Evolutionary conservation across 1,284 basidiomycete species (phyloP).

Genomic region (Pseudozyma thailandica): DNA sequence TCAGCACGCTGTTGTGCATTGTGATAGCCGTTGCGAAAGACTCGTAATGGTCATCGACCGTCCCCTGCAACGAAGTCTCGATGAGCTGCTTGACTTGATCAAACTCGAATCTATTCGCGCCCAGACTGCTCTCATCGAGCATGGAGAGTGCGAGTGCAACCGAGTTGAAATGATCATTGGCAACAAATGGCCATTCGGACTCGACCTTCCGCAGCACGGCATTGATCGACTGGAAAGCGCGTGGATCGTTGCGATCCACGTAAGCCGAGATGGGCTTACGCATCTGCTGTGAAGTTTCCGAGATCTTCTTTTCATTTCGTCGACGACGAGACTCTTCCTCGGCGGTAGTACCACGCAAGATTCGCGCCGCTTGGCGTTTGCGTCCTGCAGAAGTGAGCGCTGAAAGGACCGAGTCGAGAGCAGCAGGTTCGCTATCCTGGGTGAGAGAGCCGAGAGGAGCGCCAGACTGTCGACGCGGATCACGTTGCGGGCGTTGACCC

Average conservation of each 20-base stretch:
- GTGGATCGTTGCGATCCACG: slow-evolving; percentile 48
- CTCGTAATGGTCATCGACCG: slow-evolving; percentile 67
- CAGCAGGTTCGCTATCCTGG: slow-evolving; percentile 49
- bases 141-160: slow-evolving; percentile 61
- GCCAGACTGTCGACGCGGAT: slow-evolving; percentile 33
- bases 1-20: slow-evolving; percentile 62
- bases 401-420: slow-evolving; percentile 57
- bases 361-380: slow-evolving; percentile 60
- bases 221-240: slow-evolving; percentile 59
- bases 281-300: slow-evolving; percentile 34
- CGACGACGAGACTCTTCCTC: slow-evolving; percentile 55
- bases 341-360: slow-evolving; percentile 63
- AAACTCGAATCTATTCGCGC: slow-evolving; percentile 55
- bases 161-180: slow-evolving; percentile 64
- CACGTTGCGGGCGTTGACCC: slow-evolving; percentile 36
- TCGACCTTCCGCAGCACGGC: slow-evolving; percentile 66
- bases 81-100: slow-evolving; percentile 58
- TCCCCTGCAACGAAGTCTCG: slow-evolving; percentile 63
- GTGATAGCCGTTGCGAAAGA: slow-evolving; percentile 68
- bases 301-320: slow-evolving; percentile 54
- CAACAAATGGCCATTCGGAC: slow-evolving; percentile 63
- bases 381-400: slow-evolving; percentile 60
- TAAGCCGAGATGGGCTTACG: slow-evolving; percentile 50
- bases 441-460: slow-evolving; percentile 61
- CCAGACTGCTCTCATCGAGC: slow-evolving; percentile 61